These are phyloP conservation scores for Schizothecium vesticola DNA, from an alignment of 495 filamentous ascomycete genomes.

Conservation along the genomic window DNA sequence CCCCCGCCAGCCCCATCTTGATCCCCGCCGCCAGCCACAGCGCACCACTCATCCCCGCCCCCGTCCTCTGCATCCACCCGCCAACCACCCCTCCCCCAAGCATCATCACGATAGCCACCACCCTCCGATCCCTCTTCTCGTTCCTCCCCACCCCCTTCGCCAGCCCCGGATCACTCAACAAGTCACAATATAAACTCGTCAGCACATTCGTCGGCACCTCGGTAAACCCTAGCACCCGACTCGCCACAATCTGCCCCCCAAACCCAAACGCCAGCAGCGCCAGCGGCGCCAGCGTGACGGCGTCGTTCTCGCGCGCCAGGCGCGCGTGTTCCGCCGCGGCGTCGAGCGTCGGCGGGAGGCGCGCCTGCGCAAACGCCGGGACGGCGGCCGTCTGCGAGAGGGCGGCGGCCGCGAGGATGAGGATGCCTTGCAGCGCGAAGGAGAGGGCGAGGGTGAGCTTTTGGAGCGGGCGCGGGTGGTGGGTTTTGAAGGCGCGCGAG, in stretches of 20 bases:
- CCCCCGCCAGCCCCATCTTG: slow-evolving; percentile 38
- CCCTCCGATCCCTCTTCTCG: slow-evolving; percentile 58
- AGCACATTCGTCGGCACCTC: slow-evolving; percentile 71
- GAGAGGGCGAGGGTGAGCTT: slow-evolving; percentile 50
- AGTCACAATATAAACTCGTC: slow-evolving; percentile 65
- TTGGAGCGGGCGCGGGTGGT: slow-evolving; percentile 34
- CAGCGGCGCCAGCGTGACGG: slow-evolving; percentile 26
- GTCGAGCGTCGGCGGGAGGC: neutral
- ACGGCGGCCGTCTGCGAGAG: slow-evolving; percentile 38
- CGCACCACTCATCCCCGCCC: slow-evolving; percentile 48
- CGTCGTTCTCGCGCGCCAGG: slow-evolving; percentile 5
- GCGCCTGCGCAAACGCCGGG: slow-evolving; percentile 11
- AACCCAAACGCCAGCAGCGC: slow-evolving; percentile 66
- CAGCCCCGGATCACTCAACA: slow-evolving; percentile 56
- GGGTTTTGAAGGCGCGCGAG: slow-evolving; percentile 15
- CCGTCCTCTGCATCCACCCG: slow-evolving; percentile 56
- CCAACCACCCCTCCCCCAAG: slow-evolving; percentile 58
- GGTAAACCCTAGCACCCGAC: slow-evolving; percentile 56
- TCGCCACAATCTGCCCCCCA: slow-evolving; percentile 63
- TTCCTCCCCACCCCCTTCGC: slow-evolving; percentile 44
- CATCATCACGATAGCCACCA: slow-evolving; percentile 51
- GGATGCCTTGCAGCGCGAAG: slow-evolving; percentile 50
- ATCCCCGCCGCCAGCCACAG: slow-evolving; percentile 57
- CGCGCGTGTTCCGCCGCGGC: neutral
- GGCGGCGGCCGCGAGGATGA: slow-evolving; percentile 52